Conservation (phyloP, 2,329 filamentous ascomycete species). For the Neonectria faginata region DNA sequence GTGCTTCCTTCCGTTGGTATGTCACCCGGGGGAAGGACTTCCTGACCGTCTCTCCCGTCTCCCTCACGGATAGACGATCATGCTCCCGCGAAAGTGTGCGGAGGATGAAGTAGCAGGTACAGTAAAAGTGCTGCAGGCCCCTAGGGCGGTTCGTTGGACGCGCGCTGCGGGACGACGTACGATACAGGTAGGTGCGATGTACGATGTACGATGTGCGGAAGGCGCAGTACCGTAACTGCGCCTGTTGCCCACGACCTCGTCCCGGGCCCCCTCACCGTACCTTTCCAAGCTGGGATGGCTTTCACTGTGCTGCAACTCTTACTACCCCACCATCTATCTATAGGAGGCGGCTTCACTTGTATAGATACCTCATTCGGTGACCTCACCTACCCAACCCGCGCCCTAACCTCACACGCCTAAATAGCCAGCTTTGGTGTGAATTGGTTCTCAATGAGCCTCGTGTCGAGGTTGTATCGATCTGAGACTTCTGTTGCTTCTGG, state of each 20-base stretch:
- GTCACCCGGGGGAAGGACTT: not conserved
- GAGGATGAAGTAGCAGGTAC: not conserved
- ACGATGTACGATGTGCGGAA: conserved; percentile 5
- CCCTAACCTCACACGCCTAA: not conserved
- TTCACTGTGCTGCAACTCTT: not conserved
- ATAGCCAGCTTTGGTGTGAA: not conserved
- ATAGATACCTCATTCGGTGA: not conserved
- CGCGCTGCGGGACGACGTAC: conserved; percentile 11
- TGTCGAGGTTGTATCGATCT: conserved; percentile 12
- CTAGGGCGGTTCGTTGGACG: not conserved
- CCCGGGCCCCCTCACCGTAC: not conserved
- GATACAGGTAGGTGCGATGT: not conserved
- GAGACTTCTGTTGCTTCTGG: conserved; percentile 18
- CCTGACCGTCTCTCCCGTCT: not conserved
- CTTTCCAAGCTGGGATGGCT: conserved; percentile 4
- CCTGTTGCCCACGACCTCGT: not conserved
- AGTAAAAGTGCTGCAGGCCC: not conserved
- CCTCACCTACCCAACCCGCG: not conserved
- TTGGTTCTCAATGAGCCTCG: not conserved
- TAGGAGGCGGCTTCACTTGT: not conserved
- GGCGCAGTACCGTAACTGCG: not conserved
- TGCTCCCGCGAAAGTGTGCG: too few relatives aligned
- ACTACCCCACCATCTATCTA: not conserved
- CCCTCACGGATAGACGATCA: not conserved
- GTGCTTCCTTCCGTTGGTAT: not conserved